Evolutionary conservation across 192 early-diverging fungal species (phyloP), one percentile per base, ranked within the genome.

Genomic region (Rhizophagus prolifer): DNA sequence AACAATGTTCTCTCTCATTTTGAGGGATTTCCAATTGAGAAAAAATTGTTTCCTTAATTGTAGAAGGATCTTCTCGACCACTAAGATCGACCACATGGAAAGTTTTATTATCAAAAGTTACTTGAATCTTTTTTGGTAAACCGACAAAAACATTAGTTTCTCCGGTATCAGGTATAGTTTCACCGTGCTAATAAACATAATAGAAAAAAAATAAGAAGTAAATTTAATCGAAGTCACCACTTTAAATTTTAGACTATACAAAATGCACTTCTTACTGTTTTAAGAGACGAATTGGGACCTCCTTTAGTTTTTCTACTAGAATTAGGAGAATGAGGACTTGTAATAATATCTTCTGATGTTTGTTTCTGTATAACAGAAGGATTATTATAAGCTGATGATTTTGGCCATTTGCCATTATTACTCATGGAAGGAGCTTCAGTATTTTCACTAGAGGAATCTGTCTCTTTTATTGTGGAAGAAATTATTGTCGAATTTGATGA

Each of bases 31-130:
- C 19, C 16, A 76, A 54, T 30, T 23, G 26, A 65, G 76, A 78
- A 54, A 82, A 82, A 21, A 84, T 82, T 47, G 54, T 65, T 54
- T 82, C 74, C 65, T 82, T 84, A 23, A 84, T 81, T 36, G 75
- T 54, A 10, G 70, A 72, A 46, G 78, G 66, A 26, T 84, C 80
- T 28, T 79, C 79, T 7, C 78, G 71, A 23, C 72, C 81, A 5
- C 77, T 81, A 21, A 84, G 62, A 38, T 84, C 74, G 14, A 82
- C 77, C 23, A 81, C 76, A 36, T 69, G 76, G 28, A 84, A 84
- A 28, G 76, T 80, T 69, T 73, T 75, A 25, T 82, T 81, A 67
- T 84, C 79, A 10, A 78, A 26, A 19, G 83, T 84, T 14, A 80
- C 81, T 46, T 79, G 79, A 38, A 84, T 79, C 5, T 72, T 78